Conservation (phyloP, 2,329 filamentous ascomycete species). For the Neonectria faginata region DNA sequence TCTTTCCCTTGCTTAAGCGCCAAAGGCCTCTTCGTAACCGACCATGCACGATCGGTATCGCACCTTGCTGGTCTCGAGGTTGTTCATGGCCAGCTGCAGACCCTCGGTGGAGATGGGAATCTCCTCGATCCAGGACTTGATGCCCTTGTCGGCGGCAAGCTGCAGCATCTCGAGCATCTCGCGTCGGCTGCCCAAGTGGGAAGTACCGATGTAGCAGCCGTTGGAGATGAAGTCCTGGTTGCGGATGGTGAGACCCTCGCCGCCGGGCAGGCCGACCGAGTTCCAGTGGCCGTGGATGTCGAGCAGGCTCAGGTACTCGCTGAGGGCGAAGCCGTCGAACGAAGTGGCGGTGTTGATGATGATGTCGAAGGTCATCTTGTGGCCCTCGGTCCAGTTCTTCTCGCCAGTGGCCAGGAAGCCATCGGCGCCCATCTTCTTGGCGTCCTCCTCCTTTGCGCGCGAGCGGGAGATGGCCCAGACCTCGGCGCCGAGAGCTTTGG, state of each 20-base stretch:
- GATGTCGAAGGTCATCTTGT: slow-evolving; percentile 76
- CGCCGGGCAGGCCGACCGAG: slow-evolving; percentile 82
- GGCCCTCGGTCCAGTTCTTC: slow-evolving; percentile 67
- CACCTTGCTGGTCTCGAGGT: slow-evolving; percentile 77
- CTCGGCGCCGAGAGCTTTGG: slow-evolving; percentile 74
- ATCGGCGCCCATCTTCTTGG: slow-evolving; percentile 68
- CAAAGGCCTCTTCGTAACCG: slow-evolving; percentile 76
- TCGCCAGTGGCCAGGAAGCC: slow-evolving; percentile 70
- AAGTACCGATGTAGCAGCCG: slow-evolving; percentile 78
- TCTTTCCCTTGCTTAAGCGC: slow-evolving; percentile 50
- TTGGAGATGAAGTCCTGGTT: slow-evolving; percentile 81
- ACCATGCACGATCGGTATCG: slow-evolving; percentile 82
- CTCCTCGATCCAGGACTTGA: slow-evolving; percentile 78
- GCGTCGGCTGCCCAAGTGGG: slow-evolving; percentile 76
- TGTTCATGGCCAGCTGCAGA: slow-evolving; percentile 75
- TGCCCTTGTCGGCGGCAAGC: slow-evolving; percentile 75
- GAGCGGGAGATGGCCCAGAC: slow-evolving; percentile 71
- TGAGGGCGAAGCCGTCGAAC: slow-evolving; percentile 74
- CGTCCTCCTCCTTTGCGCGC: slow-evolving; percentile 70
- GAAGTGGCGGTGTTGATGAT: slow-evolving; percentile 81
- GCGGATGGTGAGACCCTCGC: slow-evolving; percentile 76
- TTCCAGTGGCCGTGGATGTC: slow-evolving; percentile 87
- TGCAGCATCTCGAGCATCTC: slow-evolving; percentile 80
- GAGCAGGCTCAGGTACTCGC: slow-evolving; percentile 80
- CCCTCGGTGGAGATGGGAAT: slow-evolving; percentile 80